Percentiles rank a stretch among this genome's conserved stretches.
Conservation (phyloP, 2,329 filamentous ascomycete species). For the Tolypocladium album region DNA sequence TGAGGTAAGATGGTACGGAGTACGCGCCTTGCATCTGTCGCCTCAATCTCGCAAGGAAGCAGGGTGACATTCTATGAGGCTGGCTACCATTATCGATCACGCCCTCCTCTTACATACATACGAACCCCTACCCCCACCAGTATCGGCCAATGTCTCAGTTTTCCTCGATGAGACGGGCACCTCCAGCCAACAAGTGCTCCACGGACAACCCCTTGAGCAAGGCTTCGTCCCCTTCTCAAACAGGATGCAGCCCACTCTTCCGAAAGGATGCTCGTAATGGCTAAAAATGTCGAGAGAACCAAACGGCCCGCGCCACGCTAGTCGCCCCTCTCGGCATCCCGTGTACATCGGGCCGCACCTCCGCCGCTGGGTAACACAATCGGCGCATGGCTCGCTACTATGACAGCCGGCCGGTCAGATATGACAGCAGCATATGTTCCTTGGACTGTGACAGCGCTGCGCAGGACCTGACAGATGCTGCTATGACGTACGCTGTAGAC, state of each 20-base stretch:
- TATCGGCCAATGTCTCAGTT: background rate
- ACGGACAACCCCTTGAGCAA: background rate
- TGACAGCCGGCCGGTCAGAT: background rate
- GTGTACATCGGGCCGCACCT: background rate
- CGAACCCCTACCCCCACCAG: background rate
- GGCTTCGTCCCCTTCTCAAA: background rate
- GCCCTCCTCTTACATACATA: background rate
- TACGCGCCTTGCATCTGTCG: background rate
- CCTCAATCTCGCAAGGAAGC: background rate
- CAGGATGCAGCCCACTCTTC: background rate
- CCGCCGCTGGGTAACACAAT: background rate
- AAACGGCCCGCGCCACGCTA: background rate
- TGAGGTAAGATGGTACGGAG: background rate
- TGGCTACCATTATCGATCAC: background rate
- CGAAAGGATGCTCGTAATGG: background rate
- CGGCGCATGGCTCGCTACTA: background rate
- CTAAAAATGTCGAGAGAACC: background rate
- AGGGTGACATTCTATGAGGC: background rate
- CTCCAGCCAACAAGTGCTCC: background rate
- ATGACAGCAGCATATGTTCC: no score
- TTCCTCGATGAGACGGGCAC: background rate
- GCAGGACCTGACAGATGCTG: no score
- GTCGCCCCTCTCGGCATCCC: background rate
- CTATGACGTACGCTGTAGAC: background rate
- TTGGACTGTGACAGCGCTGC: background rate